phyloP scores from a whole-genome alignment of 2,329 filamentous ascomycete species.

The Talaromyces sp. region DNA sequence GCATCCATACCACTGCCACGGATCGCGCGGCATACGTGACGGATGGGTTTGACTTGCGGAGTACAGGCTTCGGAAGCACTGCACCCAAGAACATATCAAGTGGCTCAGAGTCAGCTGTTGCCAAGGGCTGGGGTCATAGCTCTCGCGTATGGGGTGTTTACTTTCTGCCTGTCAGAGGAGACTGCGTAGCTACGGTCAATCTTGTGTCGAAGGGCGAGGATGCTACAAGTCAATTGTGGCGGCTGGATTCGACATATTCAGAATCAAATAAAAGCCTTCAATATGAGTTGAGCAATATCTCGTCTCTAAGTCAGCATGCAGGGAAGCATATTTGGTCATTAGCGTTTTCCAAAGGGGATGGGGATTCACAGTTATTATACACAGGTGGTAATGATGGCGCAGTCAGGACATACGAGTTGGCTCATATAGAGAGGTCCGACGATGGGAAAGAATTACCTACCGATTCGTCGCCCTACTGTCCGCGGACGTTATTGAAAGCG shows the following conservation, averaged over 20 bases:
- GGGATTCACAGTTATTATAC: conserved; percentile 48
- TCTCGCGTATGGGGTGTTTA: conserved; percentile 87
- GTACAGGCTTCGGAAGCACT: conserved; percentile 62
- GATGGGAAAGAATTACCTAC: not conserved
- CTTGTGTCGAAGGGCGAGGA: conserved; percentile 85
- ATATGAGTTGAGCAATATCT: conserved; percentile 40
- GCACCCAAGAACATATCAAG: conserved; percentile 29
- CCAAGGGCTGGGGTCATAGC: conserved; percentile 76
- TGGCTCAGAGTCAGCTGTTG: conserved; percentile 53
- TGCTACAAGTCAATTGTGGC: conserved; percentile 71
- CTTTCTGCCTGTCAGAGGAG: conserved; percentile 51
- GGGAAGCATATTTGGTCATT: conserved; percentile 92
- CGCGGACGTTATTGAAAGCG: conserved; percentile 18
- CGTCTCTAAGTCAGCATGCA: conserved; percentile 63
- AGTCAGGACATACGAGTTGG: conserved; percentile 40
- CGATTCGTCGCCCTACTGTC: conserved; percentile 17
- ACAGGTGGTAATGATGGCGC: conserved; percentile 84
- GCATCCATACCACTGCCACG: conserved; percentile 30
- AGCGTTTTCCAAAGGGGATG: conserved; percentile 36
- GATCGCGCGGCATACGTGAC: conserved; percentile 36
- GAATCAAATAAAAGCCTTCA: conserved; percentile 14
- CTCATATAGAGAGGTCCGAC: not conserved
- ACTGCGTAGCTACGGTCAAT: conserved; percentile 34
- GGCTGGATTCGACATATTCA: conserved; percentile 34
- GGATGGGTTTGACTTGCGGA: conserved; percentile 39